Conservation (phyloP, 169 alveolate species). For the Hepatocystis sp. region DNA sequence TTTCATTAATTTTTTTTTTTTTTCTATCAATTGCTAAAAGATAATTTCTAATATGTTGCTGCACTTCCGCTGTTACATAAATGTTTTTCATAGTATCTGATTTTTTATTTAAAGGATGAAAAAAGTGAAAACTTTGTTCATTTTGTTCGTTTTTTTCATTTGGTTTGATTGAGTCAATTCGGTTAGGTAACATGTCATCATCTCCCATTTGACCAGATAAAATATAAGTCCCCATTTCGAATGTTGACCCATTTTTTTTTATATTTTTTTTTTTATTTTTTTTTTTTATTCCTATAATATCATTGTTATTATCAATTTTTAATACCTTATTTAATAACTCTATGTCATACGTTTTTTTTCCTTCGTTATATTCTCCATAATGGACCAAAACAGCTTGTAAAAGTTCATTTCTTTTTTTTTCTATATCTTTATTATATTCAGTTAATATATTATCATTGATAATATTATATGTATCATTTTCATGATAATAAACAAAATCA, state of each 20-base stretch:
- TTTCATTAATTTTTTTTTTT: slow-evolving; percentile 30
- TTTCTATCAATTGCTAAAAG: slow-evolving; percentile 32
- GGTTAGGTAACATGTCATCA: too few species aligned
- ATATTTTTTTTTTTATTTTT: slow-evolving; percentile 36
- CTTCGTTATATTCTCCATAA: slow-evolving; percentile 14
- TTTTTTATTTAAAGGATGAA: slow-evolving; percentile 71
- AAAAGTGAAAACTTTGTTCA: slow-evolving; percentile 7
- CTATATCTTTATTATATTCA: slow-evolving; percentile 21
- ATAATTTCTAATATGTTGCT: slow-evolving; percentile 20
- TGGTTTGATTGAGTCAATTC: too few species aligned
- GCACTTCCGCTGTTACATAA: slow-evolving; percentile 62
- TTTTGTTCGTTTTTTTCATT: slow-evolving; percentile 21
- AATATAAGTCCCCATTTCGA: too few species aligned
- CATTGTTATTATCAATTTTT: slow-evolving; percentile 60
- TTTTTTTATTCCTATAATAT: slow-evolving; percentile 32
- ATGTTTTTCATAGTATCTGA: slow-evolving; percentile 68
- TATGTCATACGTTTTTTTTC: slow-evolving; percentile 11
- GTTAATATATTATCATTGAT: slow-evolving; percentile 21
- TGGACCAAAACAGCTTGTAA: slow-evolving; percentile 4
- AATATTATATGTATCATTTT: slow-evolving; percentile 17
- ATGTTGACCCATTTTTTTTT: too few species aligned
- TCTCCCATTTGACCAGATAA: too few species aligned
- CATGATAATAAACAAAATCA: slow-evolving; percentile 63
- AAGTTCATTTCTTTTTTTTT: slow-evolving; percentile 9
- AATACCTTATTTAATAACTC: slow-evolving; percentile 6